Evolutionary conservation across 257 asterid species (phyloP).

Genomic region (Penstemon barbatus): DNA sequence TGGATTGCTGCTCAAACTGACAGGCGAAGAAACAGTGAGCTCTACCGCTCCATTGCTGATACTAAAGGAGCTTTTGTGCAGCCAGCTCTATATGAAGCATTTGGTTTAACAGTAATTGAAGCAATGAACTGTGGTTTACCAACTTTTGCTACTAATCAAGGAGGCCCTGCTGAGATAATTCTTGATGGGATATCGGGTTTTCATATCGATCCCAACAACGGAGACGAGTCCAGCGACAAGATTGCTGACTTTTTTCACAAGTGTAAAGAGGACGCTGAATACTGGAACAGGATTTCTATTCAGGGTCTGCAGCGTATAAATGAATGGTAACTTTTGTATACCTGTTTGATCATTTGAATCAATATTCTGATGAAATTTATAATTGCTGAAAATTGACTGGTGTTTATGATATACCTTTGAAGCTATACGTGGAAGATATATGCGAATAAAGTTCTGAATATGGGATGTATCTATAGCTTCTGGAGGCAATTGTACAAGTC

Average conservation of each 20-base stretch:
- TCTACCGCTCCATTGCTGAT: conserved; percentile 80
- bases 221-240: conserved; percentile 79
- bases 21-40: conserved; percentile 65
- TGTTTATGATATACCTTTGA: conserved; percentile 27
- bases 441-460: conserved; percentile 78
- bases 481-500: conserved; percentile 62
- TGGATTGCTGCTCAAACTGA: conserved; percentile 95
- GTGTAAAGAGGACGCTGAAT: conserved; percentile 60
- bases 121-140: conserved; percentile 96
- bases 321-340: conserved; percentile 50
- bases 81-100: conserved; percentile 90
- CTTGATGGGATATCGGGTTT: conserved; percentile 82
- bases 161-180: conserved; percentile 97
- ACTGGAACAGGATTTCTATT: conserved; percentile 66
- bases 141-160: conserved; percentile 87
- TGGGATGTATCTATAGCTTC: conserved; percentile 78
- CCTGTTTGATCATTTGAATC: too few relatives aligned
- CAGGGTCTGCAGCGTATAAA: conserved; percentile 78
- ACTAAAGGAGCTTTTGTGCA: conserved; percentile 88
- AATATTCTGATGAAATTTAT: background rate
- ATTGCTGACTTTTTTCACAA: conserved; percentile 78
- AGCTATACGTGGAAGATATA: conserved; percentile 96
- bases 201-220: conserved; percentile 73
- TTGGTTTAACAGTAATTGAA: conserved; percentile 84
- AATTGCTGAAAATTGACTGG: background rate